Evolutionary conservation across 495 filamentous ascomycete genomes (phyloP), one percentile per base, ranked within the genome.

Genomic region (Penicillium egyptiacum): DNA sequence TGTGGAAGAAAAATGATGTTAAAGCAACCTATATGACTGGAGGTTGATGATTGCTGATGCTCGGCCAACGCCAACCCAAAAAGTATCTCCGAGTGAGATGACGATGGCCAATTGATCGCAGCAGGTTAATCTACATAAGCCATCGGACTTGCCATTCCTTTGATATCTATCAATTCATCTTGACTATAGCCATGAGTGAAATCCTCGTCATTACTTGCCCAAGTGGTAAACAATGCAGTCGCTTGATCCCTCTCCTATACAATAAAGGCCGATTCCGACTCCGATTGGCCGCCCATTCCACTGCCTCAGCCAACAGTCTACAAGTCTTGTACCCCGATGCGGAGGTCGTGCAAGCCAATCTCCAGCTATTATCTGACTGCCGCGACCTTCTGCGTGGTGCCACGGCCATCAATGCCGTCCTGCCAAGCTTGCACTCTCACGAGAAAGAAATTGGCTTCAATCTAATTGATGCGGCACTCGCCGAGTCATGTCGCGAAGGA

Each of bases 201-300:
- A 12, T 50, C 20, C 28, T 50, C 9, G 28, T 50, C 5, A 30
- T 50, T 14, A 50, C 47, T 50, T 50, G 47, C 33, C 28, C 47
- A 12, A 35, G 47, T n/a, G 47, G 47, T 14, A 50, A 50, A 35
- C 47, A 50, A 20, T 50, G 28, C 26, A 33, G 28, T 12, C 47
- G 25, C 10, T 4, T 40, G 12, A 52, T 41, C 26, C 50, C 50
- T 52, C 33, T 41, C 16, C 20, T 52, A 26, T 52, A 52, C 33
- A 50, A 50, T 16, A 16, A 31, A 50, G 28, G 47, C 4, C 33
- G 33, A 19, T 42, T 20, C 9, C 28, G 20, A 2, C 25, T 50
- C 10, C 47, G 47, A 35, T 28, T 50, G 8, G 47, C 26, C 7
- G 47, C 33, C 16, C 28, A 50, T 28, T 33, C 47, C 33, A 7